phyloP scores from a whole-genome alignment of 1,139 yeast species.

The Candida sp. region DNA sequence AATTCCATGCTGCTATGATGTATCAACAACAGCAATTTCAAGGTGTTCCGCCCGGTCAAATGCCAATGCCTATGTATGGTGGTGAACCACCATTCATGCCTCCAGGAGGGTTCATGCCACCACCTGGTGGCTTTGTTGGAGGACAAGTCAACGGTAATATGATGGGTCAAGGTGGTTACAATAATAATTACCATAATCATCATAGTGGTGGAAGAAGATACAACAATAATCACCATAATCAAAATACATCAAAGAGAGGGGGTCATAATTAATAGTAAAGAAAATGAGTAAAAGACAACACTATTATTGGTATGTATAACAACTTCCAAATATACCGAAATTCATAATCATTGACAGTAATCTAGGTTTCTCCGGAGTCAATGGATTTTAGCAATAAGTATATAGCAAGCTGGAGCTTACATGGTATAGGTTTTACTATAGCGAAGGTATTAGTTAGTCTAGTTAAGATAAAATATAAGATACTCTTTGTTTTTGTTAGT shows the following conservation, averaged over 20 bases:
- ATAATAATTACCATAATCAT: constrained; percentile 9
- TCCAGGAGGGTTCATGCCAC: constrained; percentile 33
- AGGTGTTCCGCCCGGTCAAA: constrained; percentile 33
- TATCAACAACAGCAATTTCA: constrained; percentile 32
- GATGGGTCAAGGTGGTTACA: constrained; percentile 12
- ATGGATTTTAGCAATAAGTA: background rate
- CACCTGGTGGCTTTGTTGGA: constrained; percentile 27
- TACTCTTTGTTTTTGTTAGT: background rate
- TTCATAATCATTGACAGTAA: background rate
- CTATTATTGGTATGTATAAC: background rate
- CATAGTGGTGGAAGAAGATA: constrained; percentile 8
- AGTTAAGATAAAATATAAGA: background rate
- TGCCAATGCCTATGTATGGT: constrained; percentile 31
- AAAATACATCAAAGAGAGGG: constrained; percentile 10
- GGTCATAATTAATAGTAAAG: constrained; percentile 5
- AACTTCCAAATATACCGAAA: background rate
- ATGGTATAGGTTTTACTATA: background rate
- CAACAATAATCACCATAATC: constrained; percentile 6
- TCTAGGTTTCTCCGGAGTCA: background rate
- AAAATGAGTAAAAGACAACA: background rate
- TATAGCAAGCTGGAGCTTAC: background rate
- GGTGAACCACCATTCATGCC: constrained; percentile 33
- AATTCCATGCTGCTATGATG: constrained; percentile 36
- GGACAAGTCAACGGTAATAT: constrained; percentile 28
- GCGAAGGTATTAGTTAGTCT: background rate